phyloP scores from a whole-genome alignment of 345 rosid genomes.

The Eucalyptus cloeziana region DNA sequence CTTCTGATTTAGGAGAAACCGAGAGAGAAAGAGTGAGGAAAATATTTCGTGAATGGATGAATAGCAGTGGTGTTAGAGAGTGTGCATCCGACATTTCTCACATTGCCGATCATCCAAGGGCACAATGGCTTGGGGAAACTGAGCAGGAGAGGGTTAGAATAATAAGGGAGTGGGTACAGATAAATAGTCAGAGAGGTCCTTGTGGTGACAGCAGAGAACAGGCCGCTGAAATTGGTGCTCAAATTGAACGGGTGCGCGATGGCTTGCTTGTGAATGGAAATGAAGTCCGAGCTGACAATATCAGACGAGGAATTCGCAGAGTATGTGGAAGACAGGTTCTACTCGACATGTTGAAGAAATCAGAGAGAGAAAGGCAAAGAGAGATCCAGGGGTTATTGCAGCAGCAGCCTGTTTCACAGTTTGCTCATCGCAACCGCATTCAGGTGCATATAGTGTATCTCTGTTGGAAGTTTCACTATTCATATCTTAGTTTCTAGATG shows the following conservation, averaged over 20 bases:
- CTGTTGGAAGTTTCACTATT: background rate
- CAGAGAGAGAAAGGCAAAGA: constrained; percentile 64
- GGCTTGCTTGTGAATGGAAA: constrained; percentile 42
- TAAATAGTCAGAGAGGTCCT: constrained; percentile 58
- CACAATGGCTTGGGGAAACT: constrained; percentile 78
- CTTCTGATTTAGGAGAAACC: constrained; percentile 56
- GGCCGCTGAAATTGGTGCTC: constrained; percentile 40
- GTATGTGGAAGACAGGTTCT: constrained; percentile 84
- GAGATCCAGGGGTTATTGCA: constrained; percentile 67
- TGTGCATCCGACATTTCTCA: constrained; percentile 25
- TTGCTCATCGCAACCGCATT: constrained; percentile 89
- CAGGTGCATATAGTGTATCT: constrained; percentile 39
- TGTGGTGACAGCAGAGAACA: constrained; percentile 39
- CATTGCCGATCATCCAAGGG: constrained; percentile 32
- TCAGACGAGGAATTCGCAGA: constrained; percentile 62
- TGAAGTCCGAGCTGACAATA: constrained; percentile 30
- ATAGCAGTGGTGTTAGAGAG: constrained; percentile 44
- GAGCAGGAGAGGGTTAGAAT: constrained; percentile 93
- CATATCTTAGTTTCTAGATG: background rate
- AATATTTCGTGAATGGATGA: constrained; percentile 82
- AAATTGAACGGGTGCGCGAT: constrained; percentile 62
- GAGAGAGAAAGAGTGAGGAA: constrained; percentile 91
- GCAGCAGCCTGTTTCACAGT: constrained; percentile 65
- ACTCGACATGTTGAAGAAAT: constrained; percentile 81
- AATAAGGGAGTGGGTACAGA: constrained; percentile 82